Percentiles rank a stretch among this genome's conserved stretches.
Conservation (phyloP, 352 stramenopile species). For the Phytopythium aichiense region DNA sequence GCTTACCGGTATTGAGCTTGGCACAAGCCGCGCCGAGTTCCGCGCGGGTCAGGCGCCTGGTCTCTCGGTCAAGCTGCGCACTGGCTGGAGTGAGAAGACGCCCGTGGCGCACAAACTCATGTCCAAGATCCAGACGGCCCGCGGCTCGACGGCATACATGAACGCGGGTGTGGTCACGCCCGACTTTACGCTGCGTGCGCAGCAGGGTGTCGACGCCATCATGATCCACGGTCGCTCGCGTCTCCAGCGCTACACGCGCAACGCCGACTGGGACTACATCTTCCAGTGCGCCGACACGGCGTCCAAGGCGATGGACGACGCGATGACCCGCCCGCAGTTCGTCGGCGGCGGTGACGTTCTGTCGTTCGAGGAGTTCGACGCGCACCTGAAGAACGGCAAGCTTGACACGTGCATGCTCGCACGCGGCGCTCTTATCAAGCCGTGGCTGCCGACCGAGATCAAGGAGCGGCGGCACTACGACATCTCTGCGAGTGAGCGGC, state of each 20-base stretch:
- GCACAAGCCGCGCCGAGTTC: conserved; percentile 27
- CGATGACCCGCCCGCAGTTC: conserved; percentile 68
- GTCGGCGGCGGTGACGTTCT: conserved; percentile 92
- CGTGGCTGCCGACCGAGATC: conserved; percentile 98
- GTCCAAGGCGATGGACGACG: conserved; percentile 12
- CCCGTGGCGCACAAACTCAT: conserved; percentile 94
- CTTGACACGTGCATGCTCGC: conserved; percentile 89
- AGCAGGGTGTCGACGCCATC: conserved; percentile 69
- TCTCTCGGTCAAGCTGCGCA: conserved; percentile 98
- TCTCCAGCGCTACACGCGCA: conserved; percentile 96
- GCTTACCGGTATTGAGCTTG: conserved; percentile 79
- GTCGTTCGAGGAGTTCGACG: conserved; percentile 80
- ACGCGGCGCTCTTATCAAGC: conserved; percentile 97
- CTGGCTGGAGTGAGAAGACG: conserved; percentile 95
- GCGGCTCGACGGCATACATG: conserved; percentile 60
- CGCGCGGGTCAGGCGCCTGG: conserved; percentile 38
- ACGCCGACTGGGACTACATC: conserved; percentile 99
- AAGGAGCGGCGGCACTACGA: conserved; percentile 97
- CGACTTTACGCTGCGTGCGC: conserved; percentile 65
- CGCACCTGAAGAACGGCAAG: conserved; percentile 77
- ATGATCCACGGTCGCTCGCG: conserved; percentile 96
- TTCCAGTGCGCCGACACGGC: conserved; percentile 81
- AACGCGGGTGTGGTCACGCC: conserved; percentile 70
- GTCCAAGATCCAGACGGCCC: conserved; percentile 82
- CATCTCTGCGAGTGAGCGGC: conserved; percentile 94